Base-by-base conservation (phyloP, 2,329 filamentous ascomycete genomes). In the Parastagonospora avenae region DNA sequence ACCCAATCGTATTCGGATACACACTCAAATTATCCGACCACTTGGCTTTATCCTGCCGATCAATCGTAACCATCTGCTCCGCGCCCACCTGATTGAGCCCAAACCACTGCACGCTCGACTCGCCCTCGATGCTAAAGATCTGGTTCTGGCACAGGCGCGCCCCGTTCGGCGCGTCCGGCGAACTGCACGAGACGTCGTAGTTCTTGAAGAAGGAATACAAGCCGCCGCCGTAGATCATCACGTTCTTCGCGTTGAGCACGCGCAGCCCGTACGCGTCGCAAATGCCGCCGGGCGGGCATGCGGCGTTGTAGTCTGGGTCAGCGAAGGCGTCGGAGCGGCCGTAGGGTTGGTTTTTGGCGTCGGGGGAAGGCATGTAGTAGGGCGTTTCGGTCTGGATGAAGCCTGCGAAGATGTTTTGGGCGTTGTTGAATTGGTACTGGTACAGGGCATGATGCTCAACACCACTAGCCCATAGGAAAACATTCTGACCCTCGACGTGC, bases 321-420 rank as follows among this genome's bases (percentile, higher is more conserved):
- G 75, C 75, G 67, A 80, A 90, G 9, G 76, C 74, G 29, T 80
- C 57, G 11, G 62, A 61, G 56, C 79, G 75, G 0, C 76, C 77
- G 73, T 89, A 92, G 27, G 87, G 89, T 31, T 70, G 67, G 11
- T 80, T 78, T 7, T 83, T 80, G 1, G 90, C 84, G 60, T 89
- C 83, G 2, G 92, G 91, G 76, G 91, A 91, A 69, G 88, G 84
- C 78, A 95, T 90, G 82, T 87, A 91, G 80, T 86, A 85, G 10
- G 92, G 89, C 2, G 92, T 96, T 77, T 97, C 93, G 5, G 90
- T 90, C 78, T 97, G 93, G 66, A 96, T 92, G 52, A 90, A 79
- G 10, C 84, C 87, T 78, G 94, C 87, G 77, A 89, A 96, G 59
- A 96, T 82, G 69, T 93, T 88, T 63, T 85, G 80, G 2, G 92